These are phyloP conservation scores for Citrullus mucosospermus DNA, from an alignment of 306 rosid species.

Conservation along the genomic window DNA sequence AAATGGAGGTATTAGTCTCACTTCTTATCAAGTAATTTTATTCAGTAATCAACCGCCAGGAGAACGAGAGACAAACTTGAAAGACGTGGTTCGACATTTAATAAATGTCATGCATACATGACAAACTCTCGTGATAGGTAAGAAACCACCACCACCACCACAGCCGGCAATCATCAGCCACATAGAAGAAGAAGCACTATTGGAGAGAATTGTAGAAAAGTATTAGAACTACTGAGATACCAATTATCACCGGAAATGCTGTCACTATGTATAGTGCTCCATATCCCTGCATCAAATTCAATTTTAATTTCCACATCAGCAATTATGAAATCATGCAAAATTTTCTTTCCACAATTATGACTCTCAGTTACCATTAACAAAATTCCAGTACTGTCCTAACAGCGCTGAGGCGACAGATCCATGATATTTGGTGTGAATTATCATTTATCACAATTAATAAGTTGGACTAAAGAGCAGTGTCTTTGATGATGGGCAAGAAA, in stretches of 20 bases:
- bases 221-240: conserved; percentile 78
- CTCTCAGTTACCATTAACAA: not conserved
- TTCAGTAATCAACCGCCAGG: not conserved
- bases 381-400: not conserved
- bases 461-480: not conserved
- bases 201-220: conserved; percentile 85
- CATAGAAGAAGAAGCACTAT: conserved; percentile 19
- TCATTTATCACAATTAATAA: not conserved
- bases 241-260: conserved; percentile 84
- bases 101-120: not conserved
- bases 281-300: conserved; percentile 62
- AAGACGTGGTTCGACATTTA: not conserved
- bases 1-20: not conserved
- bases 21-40: not conserved
- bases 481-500: conserved; percentile 4
- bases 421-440: not conserved
- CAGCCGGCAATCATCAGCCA: not conserved
- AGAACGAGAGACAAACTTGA: not conserved
- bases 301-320: conserved; percentile 17
- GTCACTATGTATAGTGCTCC: conserved; percentile 89
- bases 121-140: not conserved
- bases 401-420: not conserved
- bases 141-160: not conserved
- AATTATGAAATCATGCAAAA: conserved; percentile 10
- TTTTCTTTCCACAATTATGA: not conserved